Conservation (phyloP, 495 filamentous ascomycete species). For the Acidomyces sp. region DNA sequence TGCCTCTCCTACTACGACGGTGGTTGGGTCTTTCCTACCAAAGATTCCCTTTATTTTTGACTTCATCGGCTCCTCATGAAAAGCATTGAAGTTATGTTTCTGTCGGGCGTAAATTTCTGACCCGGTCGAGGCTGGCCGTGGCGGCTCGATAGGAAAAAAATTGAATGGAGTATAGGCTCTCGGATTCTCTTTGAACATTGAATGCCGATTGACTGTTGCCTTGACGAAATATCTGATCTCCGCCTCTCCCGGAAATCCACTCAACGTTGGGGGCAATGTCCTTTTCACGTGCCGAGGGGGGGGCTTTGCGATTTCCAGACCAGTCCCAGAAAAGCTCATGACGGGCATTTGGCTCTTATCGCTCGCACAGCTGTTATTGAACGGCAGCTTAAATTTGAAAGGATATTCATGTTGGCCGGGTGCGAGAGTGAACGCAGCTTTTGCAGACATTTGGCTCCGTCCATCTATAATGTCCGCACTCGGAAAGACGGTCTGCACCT, state of each 20-base stretch:
- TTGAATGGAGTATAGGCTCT: slow-evolving; percentile 50
- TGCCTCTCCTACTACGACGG: slow-evolving; percentile 13
- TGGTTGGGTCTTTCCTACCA: slow-evolving; percentile 10
- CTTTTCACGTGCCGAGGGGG: slow-evolving; percentile 56
- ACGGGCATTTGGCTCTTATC: slow-evolving; percentile 46
- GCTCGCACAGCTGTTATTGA: slow-evolving; percentile 75
- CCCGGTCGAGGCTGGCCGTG: slow-evolving; percentile 48
- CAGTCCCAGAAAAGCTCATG: slow-evolving; percentile 41
- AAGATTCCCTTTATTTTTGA: slow-evolving; percentile 44
- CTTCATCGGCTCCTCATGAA: slow-evolving; percentile 23
- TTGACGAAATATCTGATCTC: slow-evolving; percentile 92
- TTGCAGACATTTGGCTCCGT: slow-evolving; percentile 28
- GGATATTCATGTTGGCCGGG: slow-evolving; percentile 76
- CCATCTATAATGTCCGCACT: slow-evolving; percentile 36
- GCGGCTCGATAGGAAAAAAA: slow-evolving; percentile 87
- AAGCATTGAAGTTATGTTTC: slow-evolving; percentile 56
- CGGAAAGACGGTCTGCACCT: slow-evolving; percentile 51
- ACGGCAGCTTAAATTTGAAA: slow-evolving; percentile 83
- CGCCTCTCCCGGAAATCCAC: slow-evolving; percentile 65
- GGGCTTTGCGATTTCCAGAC: slow-evolving; percentile 43
- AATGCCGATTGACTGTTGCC: slow-evolving; percentile 68
- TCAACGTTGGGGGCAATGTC: slow-evolving; percentile 78
- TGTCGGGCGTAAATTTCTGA: slow-evolving; percentile 76
- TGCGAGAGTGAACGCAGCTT: slow-evolving; percentile 45
- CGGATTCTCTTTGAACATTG: slow-evolving; percentile 78